Percentiles rank a stretch among this genome's conserved stretches.
phyloP scores from a whole-genome alignment of 2,329 filamentous ascomycete genomes.

The Peltaster fructicola region DNA sequence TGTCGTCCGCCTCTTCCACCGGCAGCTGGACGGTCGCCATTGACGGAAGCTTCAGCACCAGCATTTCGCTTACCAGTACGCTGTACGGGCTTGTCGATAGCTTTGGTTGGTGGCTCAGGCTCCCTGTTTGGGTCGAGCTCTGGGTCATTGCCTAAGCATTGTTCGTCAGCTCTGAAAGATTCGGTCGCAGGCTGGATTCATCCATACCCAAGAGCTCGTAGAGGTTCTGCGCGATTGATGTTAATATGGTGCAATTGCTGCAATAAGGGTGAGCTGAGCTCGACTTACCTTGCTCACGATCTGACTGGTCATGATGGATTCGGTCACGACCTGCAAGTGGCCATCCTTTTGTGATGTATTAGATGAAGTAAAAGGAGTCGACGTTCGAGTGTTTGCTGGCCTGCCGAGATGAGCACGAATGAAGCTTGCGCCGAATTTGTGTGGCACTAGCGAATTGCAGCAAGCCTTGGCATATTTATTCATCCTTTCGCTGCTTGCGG shows the following conservation, averaged over 20 bases:
- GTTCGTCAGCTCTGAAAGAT: constrained; percentile 2
- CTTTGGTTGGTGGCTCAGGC: constrained; percentile 65
- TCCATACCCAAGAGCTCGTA: constrained; percentile 90
- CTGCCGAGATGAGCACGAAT: too few relatives aligned
- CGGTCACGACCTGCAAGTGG: too few relatives aligned
- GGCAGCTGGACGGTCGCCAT: constrained; percentile 20
- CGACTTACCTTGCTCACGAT: constrained; percentile 13
- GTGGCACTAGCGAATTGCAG: too few relatives aligned
- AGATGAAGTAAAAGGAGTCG: too few relatives aligned
- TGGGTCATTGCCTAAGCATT: constrained; percentile 44
- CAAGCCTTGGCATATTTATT: too few relatives aligned
- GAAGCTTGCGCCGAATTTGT: too few relatives aligned
- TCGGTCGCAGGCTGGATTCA: neutral
- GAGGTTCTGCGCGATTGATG: constrained; percentile 62
- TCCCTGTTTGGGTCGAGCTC: constrained; percentile 57
- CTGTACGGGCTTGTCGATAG: constrained; percentile 65
- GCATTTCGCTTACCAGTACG: constrained; percentile 77
- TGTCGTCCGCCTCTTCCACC: constrained; percentile 30
- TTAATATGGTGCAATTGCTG: too few relatives aligned
- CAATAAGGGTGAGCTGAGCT: too few relatives aligned
- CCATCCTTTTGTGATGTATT: too few relatives aligned
- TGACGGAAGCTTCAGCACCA: constrained; percentile 43
- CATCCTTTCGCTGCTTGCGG: too few relatives aligned
- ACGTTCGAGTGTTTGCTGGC: too few relatives aligned
- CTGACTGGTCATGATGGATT: too few relatives aligned